Percentiles rank a stretch among this genome's conserved stretches.
These are phyloP conservation scores for Paecilomyces sp. DNA, from an alignment of 2,329 filamentous ascomycete species.

Conservation along the genomic window DNA sequence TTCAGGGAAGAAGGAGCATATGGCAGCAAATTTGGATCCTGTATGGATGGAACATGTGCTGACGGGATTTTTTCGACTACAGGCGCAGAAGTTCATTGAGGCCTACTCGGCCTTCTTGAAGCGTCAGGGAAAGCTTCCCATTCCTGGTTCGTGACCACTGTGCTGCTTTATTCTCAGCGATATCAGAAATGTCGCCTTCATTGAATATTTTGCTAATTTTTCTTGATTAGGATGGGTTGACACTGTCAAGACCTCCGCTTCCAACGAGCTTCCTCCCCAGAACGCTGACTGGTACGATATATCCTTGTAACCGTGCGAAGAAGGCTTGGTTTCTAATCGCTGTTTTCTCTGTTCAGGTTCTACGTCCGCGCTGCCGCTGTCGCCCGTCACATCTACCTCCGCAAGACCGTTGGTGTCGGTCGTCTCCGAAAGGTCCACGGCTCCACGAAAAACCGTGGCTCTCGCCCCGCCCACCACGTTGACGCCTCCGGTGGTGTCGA, in stretches of 20 bases:
- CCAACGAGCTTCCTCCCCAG: conserved; percentile 97
- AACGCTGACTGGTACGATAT: conserved; percentile 90
- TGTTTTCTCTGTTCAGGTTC: conserved; percentile 43
- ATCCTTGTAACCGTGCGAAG: neutral
- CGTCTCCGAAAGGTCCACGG: conserved; percentile 96
- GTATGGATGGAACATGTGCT: conserved; percentile 12
- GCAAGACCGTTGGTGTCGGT: conserved; percentile 98
- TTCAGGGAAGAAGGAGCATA: neutral
- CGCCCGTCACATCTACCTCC: conserved; percentile 97
- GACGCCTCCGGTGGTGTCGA: conserved; percentile 92
- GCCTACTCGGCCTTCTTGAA: conserved; percentile 64
- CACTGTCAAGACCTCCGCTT: conserved; percentile 95
- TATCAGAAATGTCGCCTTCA: neutral
- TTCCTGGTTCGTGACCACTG: conserved; percentile 52
- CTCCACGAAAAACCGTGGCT: conserved; percentile 93
- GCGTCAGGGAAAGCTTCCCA: conserved; percentile 63
- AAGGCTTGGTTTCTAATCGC: neutral
- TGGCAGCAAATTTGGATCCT: neutral
- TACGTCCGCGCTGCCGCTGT: conserved; percentile 85
- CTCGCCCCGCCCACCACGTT: conserved; percentile 86
- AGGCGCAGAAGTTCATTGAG: conserved; percentile 63
- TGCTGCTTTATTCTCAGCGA: neutral
- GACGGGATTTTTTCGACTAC: conserved; percentile 15
- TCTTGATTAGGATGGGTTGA: conserved; percentile 78
- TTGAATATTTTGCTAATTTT: neutral